phyloP scores from a whole-genome alignment of 768 basidiomycete species.

The Dentipellis fragilis region DNA sequence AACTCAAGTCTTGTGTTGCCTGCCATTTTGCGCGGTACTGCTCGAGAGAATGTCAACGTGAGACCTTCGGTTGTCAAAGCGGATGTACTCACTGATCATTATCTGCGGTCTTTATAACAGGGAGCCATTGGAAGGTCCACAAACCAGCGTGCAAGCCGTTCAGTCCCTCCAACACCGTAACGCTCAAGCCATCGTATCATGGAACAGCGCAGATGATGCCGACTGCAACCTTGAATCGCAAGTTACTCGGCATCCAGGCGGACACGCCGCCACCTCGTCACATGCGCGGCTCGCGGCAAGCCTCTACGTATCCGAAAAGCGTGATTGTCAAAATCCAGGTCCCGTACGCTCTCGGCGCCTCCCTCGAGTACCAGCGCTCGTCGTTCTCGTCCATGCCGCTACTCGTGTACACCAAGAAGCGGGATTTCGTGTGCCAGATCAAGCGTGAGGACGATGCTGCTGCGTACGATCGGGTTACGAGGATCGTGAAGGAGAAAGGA shows the following conservation, averaged over 20 bases:
- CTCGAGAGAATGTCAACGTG: slow-evolving; percentile 44
- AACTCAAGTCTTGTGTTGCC: slow-evolving; percentile 31
- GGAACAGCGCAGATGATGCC: slow-evolving; percentile 12
- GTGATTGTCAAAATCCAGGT: slow-evolving; percentile 48
- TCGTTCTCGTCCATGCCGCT: slow-evolving; percentile 12
- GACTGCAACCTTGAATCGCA: slow-evolving; percentile 22
- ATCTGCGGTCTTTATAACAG: slow-evolving; percentile 18
- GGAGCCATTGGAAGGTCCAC: slow-evolving; percentile 37
- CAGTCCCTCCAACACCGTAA: slow-evolving; percentile 30
- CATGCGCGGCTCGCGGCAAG: slow-evolving; percentile 7
- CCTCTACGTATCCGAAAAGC: slow-evolving; percentile 22
- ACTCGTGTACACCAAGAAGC: slow-evolving; percentile 42
- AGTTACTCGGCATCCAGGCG: slow-evolving; percentile 19
- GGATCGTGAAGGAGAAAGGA: slow-evolving; percentile 30
- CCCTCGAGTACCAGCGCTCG: no score
- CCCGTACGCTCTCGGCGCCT: slow-evolving; percentile 17
- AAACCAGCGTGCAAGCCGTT: slow-evolving; percentile 39
- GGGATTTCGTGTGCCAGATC: slow-evolving; percentile 40
- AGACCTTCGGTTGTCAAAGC: slow-evolving; percentile 10
- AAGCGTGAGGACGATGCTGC: slow-evolving; percentile 20
- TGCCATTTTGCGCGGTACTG: slow-evolving; percentile 49
- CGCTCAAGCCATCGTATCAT: slow-evolving; percentile 34
- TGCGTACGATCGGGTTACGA: slow-evolving; percentile 31
- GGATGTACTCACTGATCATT: not conserved
- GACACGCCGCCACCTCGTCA: slow-evolving; percentile 7